Evolutionary conservation across 805 yeast species (phyloP).

Genomic region (Candida verbasci): DNA sequence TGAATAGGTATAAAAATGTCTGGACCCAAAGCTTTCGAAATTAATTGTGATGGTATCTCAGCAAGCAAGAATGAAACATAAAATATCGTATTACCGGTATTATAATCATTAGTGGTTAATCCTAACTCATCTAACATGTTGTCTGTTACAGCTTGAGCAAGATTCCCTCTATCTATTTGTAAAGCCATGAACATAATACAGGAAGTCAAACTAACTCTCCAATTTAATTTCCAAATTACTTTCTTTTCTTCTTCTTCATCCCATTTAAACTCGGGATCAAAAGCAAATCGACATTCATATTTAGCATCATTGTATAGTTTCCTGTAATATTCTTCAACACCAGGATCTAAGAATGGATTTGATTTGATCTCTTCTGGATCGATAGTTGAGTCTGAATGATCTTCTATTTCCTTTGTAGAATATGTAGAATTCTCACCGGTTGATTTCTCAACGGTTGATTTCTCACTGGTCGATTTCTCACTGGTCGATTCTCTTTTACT

Average conservation of each 20-base stretch:
- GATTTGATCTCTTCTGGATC: not conserved
- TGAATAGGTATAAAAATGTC: slow-evolving; percentile 61
- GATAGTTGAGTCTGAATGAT: not conserved
- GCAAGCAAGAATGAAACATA: slow-evolving; percentile 49
- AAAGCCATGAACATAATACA: slow-evolving; percentile 56
- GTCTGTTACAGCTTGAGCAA: slow-evolving; percentile 56
- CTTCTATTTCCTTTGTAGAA: too few relatives aligned
- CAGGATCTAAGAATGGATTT: slow-evolving; percentile 9
- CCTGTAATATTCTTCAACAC: slow-evolving; percentile 9
- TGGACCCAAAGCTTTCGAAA: slow-evolving; percentile 61
- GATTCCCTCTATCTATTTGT: slow-evolving; percentile 55
- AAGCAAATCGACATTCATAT: slow-evolving; percentile 52
- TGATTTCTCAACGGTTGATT: too few relatives aligned
- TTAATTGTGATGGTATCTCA: slow-evolving; percentile 63
- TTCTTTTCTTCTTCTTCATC: slow-evolving; percentile 45
- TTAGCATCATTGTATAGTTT: slow-evolving; percentile 23
- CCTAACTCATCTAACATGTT: slow-evolving; percentile 48
- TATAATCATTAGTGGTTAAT: slow-evolving; percentile 54
- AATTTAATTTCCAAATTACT: slow-evolving; percentile 49
- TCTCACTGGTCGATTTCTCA: too few relatives aligned
- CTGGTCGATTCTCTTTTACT: too few relatives aligned
- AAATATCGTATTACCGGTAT: slow-evolving; percentile 54
- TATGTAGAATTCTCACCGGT: too few relatives aligned
- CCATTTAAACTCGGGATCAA: slow-evolving; percentile 61
- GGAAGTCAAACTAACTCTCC: slow-evolving; percentile 53